phyloP scores from a whole-genome alignment of 2,329 filamentous ascomycete genomes.

The Aureobasidium sp. region DNA sequence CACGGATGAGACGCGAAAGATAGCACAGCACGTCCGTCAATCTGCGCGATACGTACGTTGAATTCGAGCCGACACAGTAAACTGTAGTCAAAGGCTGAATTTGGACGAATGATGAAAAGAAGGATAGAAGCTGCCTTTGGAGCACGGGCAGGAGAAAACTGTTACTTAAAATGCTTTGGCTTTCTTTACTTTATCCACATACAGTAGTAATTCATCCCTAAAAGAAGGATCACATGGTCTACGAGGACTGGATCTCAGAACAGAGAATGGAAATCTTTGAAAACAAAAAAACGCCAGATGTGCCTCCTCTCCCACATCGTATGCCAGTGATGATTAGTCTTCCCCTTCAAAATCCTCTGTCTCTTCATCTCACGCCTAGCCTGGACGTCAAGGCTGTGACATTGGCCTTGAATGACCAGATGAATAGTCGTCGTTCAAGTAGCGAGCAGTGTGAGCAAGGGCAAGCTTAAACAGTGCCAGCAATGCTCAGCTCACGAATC shows the following conservation, averaged over 20 bases:
- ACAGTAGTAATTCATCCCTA: background rate
- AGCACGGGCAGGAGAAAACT: background rate
- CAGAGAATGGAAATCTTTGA: background rate
- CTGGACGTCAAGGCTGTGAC: background rate
- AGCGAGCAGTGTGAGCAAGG: background rate
- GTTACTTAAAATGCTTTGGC: background rate
- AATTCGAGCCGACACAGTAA: background rate
- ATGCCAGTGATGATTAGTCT: conserved; percentile 10
- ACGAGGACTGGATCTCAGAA: background rate
- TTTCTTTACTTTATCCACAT: background rate
- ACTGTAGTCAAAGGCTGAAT: background rate
- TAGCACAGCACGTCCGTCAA: background rate
- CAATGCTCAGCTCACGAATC: conserved; percentile 93
- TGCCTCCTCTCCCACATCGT: background rate
- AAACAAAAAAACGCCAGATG: conserved; percentile 5
- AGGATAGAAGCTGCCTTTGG: background rate
- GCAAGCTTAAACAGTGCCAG: conserved; percentile 51
- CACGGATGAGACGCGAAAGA: background rate
- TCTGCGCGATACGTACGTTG: too few relatives aligned
- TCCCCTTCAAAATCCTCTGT: background rate
- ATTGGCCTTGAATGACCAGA: background rate
- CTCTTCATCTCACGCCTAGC: background rate
- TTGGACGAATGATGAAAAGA: background rate
- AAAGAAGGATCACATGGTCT: background rate
- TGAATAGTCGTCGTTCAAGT: background rate